Conservation (phyloP, 345 rosid species). For the Laguncularia racemosa region DNA sequence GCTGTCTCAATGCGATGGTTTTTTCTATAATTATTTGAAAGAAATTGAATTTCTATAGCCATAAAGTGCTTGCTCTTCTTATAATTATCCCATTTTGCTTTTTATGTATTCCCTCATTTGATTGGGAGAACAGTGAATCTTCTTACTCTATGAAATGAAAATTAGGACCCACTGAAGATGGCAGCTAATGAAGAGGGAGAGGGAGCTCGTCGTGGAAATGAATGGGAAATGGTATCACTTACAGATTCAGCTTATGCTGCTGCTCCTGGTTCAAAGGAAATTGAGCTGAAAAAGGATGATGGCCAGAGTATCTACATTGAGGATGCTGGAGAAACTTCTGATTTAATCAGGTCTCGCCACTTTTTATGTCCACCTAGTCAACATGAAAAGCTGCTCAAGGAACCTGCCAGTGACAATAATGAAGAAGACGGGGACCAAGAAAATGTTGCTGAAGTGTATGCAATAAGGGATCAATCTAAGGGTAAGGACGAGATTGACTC, state of each 20-base stretch:
- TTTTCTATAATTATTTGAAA: too few relatives aligned
- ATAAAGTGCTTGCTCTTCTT: too few relatives aligned
- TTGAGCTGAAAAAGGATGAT: conserved; percentile 29
- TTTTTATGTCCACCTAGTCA: conserved; percentile 66
- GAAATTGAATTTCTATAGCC: too few relatives aligned
- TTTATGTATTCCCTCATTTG: too few relatives aligned
- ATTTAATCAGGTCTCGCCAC: conserved; percentile 65
- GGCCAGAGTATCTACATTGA: conserved; percentile 23
- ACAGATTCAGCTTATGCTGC: conserved; percentile 95
- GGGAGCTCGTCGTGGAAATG: conserved; percentile 50
- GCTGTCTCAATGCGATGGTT: too few relatives aligned
- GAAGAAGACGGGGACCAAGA: conserved; percentile 37
- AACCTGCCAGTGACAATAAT: conserved; percentile 15
- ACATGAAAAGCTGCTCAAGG: conserved; percentile 60
- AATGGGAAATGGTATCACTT: conserved; percentile 95
- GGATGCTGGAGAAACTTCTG: conserved; percentile 51
- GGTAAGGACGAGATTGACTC: too few relatives aligned
- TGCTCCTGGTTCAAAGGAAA: conserved; percentile 63
- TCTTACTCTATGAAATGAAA: too few relatives aligned
- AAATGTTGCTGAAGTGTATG: conserved; percentile 21
- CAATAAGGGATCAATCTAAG: conserved; percentile 14
- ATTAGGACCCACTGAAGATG: conserved; percentile 27
- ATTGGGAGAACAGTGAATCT: too few relatives aligned
- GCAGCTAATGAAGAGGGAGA: conserved; percentile 39
- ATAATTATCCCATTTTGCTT: too few relatives aligned